Conservation (phyloP, 1,139 yeast species). For the Nakaseomyces kungkrabaensis region DNA sequence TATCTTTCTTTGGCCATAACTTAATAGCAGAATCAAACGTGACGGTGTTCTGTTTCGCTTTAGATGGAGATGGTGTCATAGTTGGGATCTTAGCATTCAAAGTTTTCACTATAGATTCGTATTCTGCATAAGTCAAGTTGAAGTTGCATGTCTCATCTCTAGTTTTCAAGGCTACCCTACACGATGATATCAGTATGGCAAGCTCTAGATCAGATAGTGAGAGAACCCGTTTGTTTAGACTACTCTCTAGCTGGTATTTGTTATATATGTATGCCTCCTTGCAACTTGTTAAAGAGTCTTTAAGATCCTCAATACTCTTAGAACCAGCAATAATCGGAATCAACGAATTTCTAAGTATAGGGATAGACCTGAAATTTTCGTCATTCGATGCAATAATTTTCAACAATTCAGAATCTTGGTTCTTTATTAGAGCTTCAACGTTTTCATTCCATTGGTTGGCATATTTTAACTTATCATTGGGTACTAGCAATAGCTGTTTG, state of each 20-base stretch:
- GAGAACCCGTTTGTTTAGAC: slow-evolving; percentile 22
- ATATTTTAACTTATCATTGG: slow-evolving; percentile 15
- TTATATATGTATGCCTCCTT: slow-evolving; percentile 16
- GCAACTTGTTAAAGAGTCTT: slow-evolving; percentile 13
- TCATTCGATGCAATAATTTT: slow-evolving; percentile 38
- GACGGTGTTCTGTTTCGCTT: slow-evolving; percentile 19
- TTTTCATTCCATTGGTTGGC: slow-evolving; percentile 42
- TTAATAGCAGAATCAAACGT: slow-evolving; percentile 36
- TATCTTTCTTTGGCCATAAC: slow-evolving; percentile 39
- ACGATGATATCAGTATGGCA: slow-evolving; percentile 59
- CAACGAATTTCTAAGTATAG: slow-evolving; percentile 45
- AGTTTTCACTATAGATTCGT: slow-evolving; percentile 43
- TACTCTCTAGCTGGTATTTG: slow-evolving; percentile 22
- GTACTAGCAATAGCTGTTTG: slow-evolving; percentile 26
- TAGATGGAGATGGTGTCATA: slow-evolving; percentile 30
- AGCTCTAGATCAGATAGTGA: slow-evolving; percentile 62
- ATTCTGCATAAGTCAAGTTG: slow-evolving; percentile 71
- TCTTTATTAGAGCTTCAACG: slow-evolving; percentile 30
- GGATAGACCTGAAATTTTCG: slow-evolving; percentile 51
- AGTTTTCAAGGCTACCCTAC: slow-evolving; percentile 55
- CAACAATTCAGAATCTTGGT: slow-evolving; percentile 29
- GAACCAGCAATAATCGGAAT: slow-evolving; percentile 34
- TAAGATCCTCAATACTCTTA: slow-evolving; percentile 10
- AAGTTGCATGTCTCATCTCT: slow-evolving; percentile 52
- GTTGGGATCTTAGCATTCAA: slow-evolving; percentile 39